These are phyloP conservation scores for Solanum stenotomum DNA, from an alignment of 257 asterid species.

Conservation along the genomic window DNA sequence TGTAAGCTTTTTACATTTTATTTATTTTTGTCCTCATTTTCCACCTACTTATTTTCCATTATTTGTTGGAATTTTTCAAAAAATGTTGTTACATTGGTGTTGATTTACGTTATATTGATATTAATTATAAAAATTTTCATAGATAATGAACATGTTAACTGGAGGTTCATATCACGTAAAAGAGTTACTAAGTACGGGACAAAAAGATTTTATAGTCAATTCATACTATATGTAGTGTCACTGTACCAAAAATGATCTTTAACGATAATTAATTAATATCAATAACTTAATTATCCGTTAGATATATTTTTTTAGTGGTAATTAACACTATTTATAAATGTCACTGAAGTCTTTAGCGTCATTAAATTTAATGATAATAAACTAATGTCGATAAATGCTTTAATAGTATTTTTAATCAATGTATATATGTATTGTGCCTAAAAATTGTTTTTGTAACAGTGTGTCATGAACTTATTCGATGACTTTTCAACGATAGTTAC, in stretches of 20 bases:
- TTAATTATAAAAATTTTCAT: neutral
- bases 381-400: too few relatives aligned
- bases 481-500: neutral
- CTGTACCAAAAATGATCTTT: too few relatives aligned
- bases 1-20: slow-evolving; percentile 26
- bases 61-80: neutral
- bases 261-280: too few relatives aligned
- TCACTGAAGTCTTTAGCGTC: too few relatives aligned
- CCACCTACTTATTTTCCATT: neutral
- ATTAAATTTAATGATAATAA: too few relatives aligned
- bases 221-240: neutral
- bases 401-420: too few relatives aligned
- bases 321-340: too few relatives aligned
- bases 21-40: neutral
- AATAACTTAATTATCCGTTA: too few relatives aligned
- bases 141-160: neutral
- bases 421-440: too few relatives aligned
- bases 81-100: neutral
- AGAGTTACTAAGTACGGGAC: neutral
- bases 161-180: neutral
- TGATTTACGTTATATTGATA: too few relatives aligned
- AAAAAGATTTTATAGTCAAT: neutral
- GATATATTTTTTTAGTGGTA: too few relatives aligned
- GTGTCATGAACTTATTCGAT: neutral
- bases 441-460: too few relatives aligned